phyloP scores from a whole-genome alignment of 73 alveolate genomes.

The Paraurostyla sp. region DNA sequence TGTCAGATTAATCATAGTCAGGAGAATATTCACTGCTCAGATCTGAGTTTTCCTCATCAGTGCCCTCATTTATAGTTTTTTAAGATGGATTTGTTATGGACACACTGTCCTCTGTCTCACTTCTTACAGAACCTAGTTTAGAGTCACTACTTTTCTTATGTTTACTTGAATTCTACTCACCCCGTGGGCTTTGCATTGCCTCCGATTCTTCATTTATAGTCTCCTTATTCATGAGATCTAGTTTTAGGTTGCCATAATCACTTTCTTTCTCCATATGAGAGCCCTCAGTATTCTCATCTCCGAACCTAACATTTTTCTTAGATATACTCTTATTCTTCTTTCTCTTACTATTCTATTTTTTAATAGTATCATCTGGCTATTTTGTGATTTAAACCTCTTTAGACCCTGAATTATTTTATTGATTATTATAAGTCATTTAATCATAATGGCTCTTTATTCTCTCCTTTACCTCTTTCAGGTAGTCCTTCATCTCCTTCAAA shows the following conservation, averaged over 20 bases:
- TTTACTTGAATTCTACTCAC: background rate
- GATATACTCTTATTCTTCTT: too few species aligned
- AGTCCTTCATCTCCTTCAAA: slow-evolving; percentile 34
- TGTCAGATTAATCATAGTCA: too few species aligned
- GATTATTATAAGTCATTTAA: background rate
- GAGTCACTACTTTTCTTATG: background rate
- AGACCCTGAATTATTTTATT: background rate
- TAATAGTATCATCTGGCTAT: too few species aligned
- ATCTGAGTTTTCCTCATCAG: background rate
- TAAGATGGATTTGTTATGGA: too few species aligned
- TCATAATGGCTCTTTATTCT: background rate
- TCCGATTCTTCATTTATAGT: background rate
- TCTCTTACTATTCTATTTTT: background rate
- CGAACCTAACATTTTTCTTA: too few species aligned
- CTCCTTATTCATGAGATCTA: background rate
- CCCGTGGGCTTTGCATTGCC: background rate
- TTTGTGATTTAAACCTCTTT: too few species aligned
- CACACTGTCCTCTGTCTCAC: too few species aligned
- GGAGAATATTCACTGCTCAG: too few species aligned
- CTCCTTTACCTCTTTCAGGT: slow-evolving; percentile 14
- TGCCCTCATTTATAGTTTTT: too few species aligned
- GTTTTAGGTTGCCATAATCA: background rate
- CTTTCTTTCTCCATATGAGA: background rate
- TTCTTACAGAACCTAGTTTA: background rate
- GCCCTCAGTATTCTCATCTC: background rate